Evolutionary conservation across 1,284 basidiomycete genomes (phyloP).

Genomic region (Veloboletus limbatus): DNA sequence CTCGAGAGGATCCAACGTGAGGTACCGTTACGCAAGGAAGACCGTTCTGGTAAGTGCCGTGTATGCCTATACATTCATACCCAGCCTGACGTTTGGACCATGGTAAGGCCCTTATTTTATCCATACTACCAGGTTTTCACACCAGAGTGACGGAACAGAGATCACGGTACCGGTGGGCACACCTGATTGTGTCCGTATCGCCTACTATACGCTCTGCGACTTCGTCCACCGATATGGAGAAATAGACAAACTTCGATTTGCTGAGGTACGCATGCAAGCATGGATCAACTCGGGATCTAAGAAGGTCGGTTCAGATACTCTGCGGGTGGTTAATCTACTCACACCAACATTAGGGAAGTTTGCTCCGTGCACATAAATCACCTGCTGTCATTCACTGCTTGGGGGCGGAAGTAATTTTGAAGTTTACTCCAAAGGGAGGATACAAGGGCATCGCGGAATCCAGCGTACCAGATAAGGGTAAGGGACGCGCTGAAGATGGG

Average conservation of each 20-base stretch:
- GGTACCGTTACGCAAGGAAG: slow-evolving; percentile 29
- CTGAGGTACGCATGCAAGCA: slow-evolving; percentile 30
- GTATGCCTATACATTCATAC: background rate
- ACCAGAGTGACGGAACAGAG: slow-evolving; percentile 10
- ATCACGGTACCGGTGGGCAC: slow-evolving; percentile 23
- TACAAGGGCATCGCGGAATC: slow-evolving; percentile 12
- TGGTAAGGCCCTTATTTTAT: slow-evolving; percentile 34
- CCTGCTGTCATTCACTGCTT: slow-evolving; percentile 26
- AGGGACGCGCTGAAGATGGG: slow-evolving; percentile 8
- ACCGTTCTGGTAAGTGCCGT: slow-evolving; percentile 23
- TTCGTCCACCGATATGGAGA: slow-evolving; percentile 22
- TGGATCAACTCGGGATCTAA: slow-evolving; percentile 36
- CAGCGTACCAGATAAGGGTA: slow-evolving; percentile 9
- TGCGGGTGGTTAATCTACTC: slow-evolving; percentile 2
- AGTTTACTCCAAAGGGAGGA: slow-evolving; percentile 26
- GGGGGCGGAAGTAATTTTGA: slow-evolving; percentile 23
- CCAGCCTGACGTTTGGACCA: slow-evolving; percentile 1
- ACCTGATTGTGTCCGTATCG: slow-evolving; percentile 28
- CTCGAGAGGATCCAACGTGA: slow-evolving; percentile 35
- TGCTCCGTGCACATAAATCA: slow-evolving; percentile 22
- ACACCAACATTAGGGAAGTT: slow-evolving; percentile 18
- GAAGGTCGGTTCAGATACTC: slow-evolving; percentile 28
- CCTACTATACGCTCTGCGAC: slow-evolving; percentile 26
- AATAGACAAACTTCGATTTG: slow-evolving; percentile 23
- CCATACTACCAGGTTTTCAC: slow-evolving; percentile 18